These are phyloP conservation scores for Capillidium rhysosporum DNA, from an alignment of 371 early-diverging fungal species.

Conservation along the genomic window DNA sequence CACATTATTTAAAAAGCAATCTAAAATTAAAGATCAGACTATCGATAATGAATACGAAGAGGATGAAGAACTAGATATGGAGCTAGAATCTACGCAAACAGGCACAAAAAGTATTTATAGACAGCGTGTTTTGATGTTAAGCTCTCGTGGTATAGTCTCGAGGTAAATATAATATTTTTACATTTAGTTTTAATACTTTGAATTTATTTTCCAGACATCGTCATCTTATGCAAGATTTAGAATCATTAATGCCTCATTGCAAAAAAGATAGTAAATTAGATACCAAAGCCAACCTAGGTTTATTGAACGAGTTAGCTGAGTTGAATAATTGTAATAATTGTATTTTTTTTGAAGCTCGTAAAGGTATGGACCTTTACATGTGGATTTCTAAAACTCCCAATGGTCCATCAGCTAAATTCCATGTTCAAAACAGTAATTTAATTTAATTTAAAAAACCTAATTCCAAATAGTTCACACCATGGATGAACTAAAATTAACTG, in stretches of 20 bases:
- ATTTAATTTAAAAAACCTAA: not conserved
- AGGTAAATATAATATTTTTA: conserved; percentile 23
- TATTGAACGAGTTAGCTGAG: conserved; percentile 87
- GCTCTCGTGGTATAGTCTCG: conserved; percentile 73
- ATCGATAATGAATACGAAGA: not conserved
- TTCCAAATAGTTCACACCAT: conserved; percentile 69
- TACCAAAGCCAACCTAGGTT: conserved; percentile 66
- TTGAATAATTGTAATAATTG: conserved; percentile 94
- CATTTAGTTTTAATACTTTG: too few species aligned
- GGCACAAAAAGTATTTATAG: conserved; percentile 23
- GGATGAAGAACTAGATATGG: not conserved
- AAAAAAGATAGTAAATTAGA: conserved; percentile 85
- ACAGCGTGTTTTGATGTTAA: conserved; percentile 74
- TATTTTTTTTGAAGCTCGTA: conserved; percentile 85
- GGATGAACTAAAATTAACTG: conserved; percentile 94
- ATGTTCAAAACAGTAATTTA: conserved; percentile 67
- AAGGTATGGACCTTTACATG: conserved; percentile 81
- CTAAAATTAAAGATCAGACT: not conserved
- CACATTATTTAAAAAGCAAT: conserved; percentile 7
- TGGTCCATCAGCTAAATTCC: conserved; percentile 89
- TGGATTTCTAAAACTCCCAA: conserved; percentile 90
- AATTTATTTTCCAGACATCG: conserved; percentile 11
- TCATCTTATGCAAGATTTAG: conserved; percentile 64
- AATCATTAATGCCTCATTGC: conserved; percentile 72
- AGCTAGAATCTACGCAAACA: not conserved